Base-by-base conservation (phyloP, 2,329 filamentous ascomycete genomes). In the Teratosphaeria pseudoeucalypti region DNA sequence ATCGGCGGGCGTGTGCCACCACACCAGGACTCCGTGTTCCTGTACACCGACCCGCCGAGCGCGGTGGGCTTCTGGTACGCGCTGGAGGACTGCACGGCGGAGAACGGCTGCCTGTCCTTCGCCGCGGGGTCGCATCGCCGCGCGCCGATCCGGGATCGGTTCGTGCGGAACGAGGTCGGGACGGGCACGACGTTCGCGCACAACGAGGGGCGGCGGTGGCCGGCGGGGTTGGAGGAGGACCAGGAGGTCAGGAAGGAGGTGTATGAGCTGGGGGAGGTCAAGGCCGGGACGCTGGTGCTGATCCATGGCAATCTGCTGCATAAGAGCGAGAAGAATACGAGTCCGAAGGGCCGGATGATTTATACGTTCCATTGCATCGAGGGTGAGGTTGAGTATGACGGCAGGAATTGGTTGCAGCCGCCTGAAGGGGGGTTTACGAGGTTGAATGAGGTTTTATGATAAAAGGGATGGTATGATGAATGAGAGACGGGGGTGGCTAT, bases 351-450 rank as follows among this genome's bases (percentile, higher is more conserved):
- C 26, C 81, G 92, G 65, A 95, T 94, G 71, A 96, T 96, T 58
- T 99, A 97, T 75, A 97, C 94, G 0, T 99, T 97, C 73, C 94
- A 99, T 77, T 84, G 95, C 60, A 97, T 97, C 69, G 94, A 97
- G 76, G 89, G 88, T 0, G 82, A 87, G 23, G 78, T 85, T 52
- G 78, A 77, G 58, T 99, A 97, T 73, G 94, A 97, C 74, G 82
- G 82, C 75, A 81, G 81, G 75, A 99, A 99, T 75, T 97, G 94
- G 94, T 75, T 99, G 73, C 92, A 96, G 77, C 90, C 92, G 60
- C 87, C 90, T 0, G 78, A 80, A 49, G 82, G 83, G 52, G 92
- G 90, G 0, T 96, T 99, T 71, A 71, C 70, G 47, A 71, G 62
- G 61, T 58, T 74, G 57, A 23, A 49, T 49, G 43, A 49, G n/a